Evolutionary conservation across 2,329 filamentous ascomycete species (phyloP).

Genomic region (Elsinoe perseae): DNA sequence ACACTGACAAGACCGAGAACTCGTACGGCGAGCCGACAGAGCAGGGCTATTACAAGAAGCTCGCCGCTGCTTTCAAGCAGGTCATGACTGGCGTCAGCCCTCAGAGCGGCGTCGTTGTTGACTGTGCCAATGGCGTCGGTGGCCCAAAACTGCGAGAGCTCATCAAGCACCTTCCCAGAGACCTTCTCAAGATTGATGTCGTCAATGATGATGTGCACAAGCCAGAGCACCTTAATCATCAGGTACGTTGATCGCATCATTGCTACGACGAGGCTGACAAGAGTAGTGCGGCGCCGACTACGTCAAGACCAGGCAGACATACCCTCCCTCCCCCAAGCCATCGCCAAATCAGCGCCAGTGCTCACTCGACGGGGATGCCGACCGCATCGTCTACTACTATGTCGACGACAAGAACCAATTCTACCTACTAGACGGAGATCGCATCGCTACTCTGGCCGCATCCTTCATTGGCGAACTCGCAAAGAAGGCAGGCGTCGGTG

Average conservation of each 20-base stretch:
- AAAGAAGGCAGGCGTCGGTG: slow-evolving; percentile 66
- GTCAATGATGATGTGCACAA: slow-evolving; percentile 90
- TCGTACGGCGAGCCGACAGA: slow-evolving; percentile 86
- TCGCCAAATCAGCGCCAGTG: slow-evolving; percentile 70
- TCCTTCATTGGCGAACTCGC: slow-evolving; percentile 89
- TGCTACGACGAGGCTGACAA: not conserved
- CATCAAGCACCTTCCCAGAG: slow-evolving; percentile 72
- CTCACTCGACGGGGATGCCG: slow-evolving; percentile 90
- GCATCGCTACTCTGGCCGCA: slow-evolving; percentile 88
- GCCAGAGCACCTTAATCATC: slow-evolving; percentile 79
- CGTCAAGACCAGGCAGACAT: slow-evolving; percentile 93
- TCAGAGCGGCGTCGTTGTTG: slow-evolving; percentile 68
- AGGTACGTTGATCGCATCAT: slow-evolving; percentile 48
- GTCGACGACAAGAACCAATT: slow-evolving; percentile 74
- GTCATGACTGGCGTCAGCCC: slow-evolving; percentile 72
- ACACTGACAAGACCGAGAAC: slow-evolving; percentile 79
- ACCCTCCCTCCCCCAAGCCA: slow-evolving; percentile 74
- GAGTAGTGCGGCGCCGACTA: slow-evolving; percentile 83
- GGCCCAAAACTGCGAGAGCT: slow-evolving; percentile 83
- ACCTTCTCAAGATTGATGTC: slow-evolving; percentile 71
- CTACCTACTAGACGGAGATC: slow-evolving; percentile 89
- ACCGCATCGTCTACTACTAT: slow-evolving; percentile 94
- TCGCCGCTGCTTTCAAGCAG: slow-evolving; percentile 72
- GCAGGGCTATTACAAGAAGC: slow-evolving; percentile 90
- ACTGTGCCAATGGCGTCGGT: slow-evolving; percentile 95